Evolutionary conservation across 2,329 filamentous ascomycete species (phyloP).

Genomic region (Aspergillus sergii): DNA sequence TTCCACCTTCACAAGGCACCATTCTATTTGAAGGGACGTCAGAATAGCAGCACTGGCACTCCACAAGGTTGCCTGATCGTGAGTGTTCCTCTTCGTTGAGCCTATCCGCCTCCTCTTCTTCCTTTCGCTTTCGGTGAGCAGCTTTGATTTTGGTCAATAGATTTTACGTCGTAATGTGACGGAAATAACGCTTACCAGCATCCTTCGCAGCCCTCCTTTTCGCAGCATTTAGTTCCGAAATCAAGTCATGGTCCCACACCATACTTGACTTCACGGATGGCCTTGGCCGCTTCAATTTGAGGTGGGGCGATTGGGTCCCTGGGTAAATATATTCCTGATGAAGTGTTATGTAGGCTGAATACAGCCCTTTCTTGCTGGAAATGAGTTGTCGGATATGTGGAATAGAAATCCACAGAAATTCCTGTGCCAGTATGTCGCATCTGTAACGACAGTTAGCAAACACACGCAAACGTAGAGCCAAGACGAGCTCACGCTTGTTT

Average conservation of each 20-base stretch:
- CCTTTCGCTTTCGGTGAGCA: conserved; percentile 21
- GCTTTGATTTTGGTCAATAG: conserved; percentile 11
- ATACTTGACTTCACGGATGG: background rate
- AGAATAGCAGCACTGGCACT: conserved; percentile 75
- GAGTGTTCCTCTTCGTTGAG: conserved; percentile 42
- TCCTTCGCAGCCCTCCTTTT: conserved; percentile 26
- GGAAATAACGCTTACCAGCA: conserved; percentile 16
- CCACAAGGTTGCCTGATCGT: conserved; percentile 57
- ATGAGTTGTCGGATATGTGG: conserved; percentile 40
- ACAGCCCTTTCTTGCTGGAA: conserved; percentile 31
- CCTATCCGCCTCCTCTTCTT: conserved; percentile 31
- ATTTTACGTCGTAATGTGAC: background rate
- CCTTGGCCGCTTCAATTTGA: conserved; percentile 22
- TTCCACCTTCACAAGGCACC: conserved; percentile 65
- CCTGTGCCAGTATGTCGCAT: conserved; percentile 29
- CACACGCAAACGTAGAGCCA: background rate
- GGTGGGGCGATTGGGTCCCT: conserved; percentile 19
- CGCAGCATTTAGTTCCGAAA: conserved; percentile 29
- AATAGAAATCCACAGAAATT: conserved; percentile 43
- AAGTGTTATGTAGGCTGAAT: conserved; percentile 31
- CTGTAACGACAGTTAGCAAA: conserved; percentile 18
- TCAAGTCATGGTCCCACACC: background rate
- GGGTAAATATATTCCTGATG: conserved; percentile 23
- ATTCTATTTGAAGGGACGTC: conserved; percentile 68
- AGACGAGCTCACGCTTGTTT: conserved; percentile 23